Percentiles rank a stretch among this genome's conserved stretches.
phyloP scores from a whole-genome alignment of 176 grass and related monocot genomes.

The Triticum dicoccoides region DNA sequence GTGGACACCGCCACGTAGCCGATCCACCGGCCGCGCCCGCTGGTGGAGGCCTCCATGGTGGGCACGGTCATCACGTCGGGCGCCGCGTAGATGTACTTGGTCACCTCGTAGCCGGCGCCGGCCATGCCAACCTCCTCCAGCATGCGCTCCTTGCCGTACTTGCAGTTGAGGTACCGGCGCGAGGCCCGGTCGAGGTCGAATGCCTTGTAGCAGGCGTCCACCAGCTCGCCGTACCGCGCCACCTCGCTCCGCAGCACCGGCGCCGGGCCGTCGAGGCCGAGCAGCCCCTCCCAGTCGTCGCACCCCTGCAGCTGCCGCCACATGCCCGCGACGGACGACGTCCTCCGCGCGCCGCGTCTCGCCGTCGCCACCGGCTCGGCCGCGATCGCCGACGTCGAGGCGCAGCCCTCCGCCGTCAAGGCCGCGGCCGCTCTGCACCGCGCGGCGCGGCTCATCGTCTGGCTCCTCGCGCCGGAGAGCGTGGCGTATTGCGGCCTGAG shows the following conservation, averaged over 20 bases:
- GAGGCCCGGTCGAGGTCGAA: conserved; percentile 61
- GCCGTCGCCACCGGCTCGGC: not conserved
- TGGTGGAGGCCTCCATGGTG: conserved; percentile 34
- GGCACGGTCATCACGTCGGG: conserved; percentile 53
- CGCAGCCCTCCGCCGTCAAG: not conserved
- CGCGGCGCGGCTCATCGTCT: not conserved
- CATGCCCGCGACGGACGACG: conserved; percentile 31
- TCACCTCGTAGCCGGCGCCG: conserved; percentile 55
- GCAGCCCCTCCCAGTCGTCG: conserved; percentile 51
- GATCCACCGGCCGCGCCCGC: conserved; percentile 57
- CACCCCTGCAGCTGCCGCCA: conserved; percentile 70
- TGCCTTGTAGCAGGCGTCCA: conserved; percentile 65
- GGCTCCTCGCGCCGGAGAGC: not conserved
- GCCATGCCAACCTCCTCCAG: conserved; percentile 49
- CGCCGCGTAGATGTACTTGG: conserved; percentile 66
- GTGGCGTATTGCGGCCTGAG: conserved; percentile 16
- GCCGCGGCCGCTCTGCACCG: conserved; percentile 11
- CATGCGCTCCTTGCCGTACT: conserved; percentile 55
- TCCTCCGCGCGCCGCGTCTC: not conserved
- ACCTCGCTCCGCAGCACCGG: conserved; percentile 50
- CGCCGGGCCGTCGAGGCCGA: conserved; percentile 31
- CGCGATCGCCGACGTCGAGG: not conserved
- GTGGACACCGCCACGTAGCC: conserved; percentile 64
- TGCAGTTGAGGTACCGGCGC: conserved; percentile 55
- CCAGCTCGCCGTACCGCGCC: conserved; percentile 69